Evolutionary conservation across 2,329 filamentous ascomycete species (phyloP).

Genomic region (Sclerotinia spermophila): DNA sequence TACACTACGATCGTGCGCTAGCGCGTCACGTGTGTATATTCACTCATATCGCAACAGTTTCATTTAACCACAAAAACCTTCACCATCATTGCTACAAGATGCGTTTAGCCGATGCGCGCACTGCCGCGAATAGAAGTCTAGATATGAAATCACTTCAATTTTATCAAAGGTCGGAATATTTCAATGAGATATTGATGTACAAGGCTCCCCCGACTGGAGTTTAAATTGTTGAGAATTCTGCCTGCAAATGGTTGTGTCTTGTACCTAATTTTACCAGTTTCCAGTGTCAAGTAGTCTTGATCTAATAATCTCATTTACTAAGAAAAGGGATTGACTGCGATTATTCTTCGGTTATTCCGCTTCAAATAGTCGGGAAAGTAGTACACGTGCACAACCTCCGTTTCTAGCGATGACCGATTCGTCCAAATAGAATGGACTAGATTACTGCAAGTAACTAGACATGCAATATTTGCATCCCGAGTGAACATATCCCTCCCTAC

Average conservation of each 20-base stretch:
- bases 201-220: fast-evolving
- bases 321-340: background rate
- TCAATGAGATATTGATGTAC: background rate
- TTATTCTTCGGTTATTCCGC: background rate
- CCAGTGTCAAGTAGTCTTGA: background rate
- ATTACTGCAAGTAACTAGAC: background rate
- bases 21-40: no score
- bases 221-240: background rate
- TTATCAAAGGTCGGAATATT: background rate
- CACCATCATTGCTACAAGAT: background rate
- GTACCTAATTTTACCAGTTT: background rate
- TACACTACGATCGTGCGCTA: no score
- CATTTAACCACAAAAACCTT: background rate
- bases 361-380: background rate
- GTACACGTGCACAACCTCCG: background rate
- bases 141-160: background rate
- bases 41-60: no score
- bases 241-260: background rate
- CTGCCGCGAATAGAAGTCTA: no score
- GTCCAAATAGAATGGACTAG: background rate
- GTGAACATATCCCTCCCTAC: background rate
- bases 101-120: no score
- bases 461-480: background rate
- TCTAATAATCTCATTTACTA: background rate
- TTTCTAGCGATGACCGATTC: background rate